Evolutionary conservation across 1,284 basidiomycete genomes (phyloP).

Genomic region (Psilocybe mexicana): DNA sequence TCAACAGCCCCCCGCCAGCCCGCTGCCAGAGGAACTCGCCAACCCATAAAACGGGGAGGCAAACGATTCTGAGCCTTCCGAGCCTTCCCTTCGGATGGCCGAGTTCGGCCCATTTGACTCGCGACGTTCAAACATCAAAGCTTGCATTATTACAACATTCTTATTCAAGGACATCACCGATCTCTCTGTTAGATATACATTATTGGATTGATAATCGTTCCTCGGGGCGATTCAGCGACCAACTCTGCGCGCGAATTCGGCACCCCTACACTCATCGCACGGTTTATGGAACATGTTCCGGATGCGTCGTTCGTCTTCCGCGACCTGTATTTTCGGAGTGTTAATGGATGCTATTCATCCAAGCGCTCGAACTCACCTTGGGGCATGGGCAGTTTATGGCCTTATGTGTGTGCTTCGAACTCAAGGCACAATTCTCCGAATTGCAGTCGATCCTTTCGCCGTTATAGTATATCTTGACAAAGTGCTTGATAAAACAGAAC

Average conservation of each 20-base stretch:
- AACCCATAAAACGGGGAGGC: constrained; percentile 72
- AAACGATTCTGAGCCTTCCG: constrained; percentile 58
- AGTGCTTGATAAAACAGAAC: constrained; percentile 39
- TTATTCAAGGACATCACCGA: background rate
- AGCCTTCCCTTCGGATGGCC: no score
- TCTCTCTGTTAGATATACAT: background rate
- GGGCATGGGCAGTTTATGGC: constrained; percentile 39
- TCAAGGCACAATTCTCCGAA: constrained; percentile 31
- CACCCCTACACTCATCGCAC: constrained; percentile 39
- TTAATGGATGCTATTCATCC: background rate
- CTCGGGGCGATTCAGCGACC: constrained; percentile 16
- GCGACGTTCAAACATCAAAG: background rate
- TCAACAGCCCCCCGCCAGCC: background rate
- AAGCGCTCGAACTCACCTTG: constrained; percentile 27
- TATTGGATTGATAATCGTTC: background rate
- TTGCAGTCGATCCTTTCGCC: constrained; percentile 37
- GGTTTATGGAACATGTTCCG: constrained; percentile 42
- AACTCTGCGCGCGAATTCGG: constrained; percentile 33
- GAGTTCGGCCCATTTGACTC: background rate
- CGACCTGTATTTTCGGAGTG: constrained; percentile 20
- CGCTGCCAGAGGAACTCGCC: constrained; percentile 49
- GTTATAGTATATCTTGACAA: constrained; percentile 47
- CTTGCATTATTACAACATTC: background rate
- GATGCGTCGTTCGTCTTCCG: constrained; percentile 35
- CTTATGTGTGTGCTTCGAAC: constrained; percentile 35